These are phyloP conservation scores for Lactarius hengduanensis DNA, from an alignment of 768 basidiomycete species.

Conservation along the genomic window DNA sequence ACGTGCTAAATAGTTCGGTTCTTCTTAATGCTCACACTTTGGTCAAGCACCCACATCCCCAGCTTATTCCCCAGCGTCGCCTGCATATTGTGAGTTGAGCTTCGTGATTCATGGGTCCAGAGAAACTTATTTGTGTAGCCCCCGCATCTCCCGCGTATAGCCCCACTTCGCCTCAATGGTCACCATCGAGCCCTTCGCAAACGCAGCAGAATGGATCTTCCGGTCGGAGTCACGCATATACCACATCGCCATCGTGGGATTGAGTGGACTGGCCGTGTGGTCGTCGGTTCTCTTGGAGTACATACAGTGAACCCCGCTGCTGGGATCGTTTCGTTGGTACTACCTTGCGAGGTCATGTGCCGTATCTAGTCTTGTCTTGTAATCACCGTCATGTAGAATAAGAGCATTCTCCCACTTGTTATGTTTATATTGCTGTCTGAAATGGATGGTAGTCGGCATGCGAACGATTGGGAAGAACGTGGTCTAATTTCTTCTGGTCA, in stretches of 20 bases:
- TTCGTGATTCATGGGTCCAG: background rate
- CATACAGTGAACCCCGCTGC: background rate
- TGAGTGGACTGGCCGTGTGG: constrained; percentile 25
- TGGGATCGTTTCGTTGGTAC: constrained; percentile 15
- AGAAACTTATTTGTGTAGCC: constrained; percentile 43
- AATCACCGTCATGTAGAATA: constrained; percentile 28
- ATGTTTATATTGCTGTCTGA: constrained; percentile 1
- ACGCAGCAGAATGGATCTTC: constrained; percentile 42
- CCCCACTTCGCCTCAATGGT: constrained; percentile 82
- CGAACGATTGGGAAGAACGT: background rate
- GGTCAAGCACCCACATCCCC: constrained; percentile 78
- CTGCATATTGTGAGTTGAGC: constrained; percentile 67
- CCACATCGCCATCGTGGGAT: constrained; percentile 54
- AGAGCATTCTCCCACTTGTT: constrained; percentile 19
- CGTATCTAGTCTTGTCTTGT: constrained; percentile 26
- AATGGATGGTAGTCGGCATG: background rate
- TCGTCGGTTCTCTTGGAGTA: background rate
- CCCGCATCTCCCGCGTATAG: constrained; percentile 86
- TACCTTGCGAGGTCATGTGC: constrained; percentile 20
- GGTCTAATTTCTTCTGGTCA: background rate
- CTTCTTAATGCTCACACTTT: constrained; percentile 20
- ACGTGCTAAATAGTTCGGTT: constrained; percentile 35
- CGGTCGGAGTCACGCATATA: constrained; percentile 44
- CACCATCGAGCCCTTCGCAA: constrained; percentile 72
- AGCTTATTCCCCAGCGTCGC: constrained; percentile 84